Base-by-base conservation (phyloP, 2,329 filamentous ascomycete species). In the Drechslerella coelobrocha region DNA sequence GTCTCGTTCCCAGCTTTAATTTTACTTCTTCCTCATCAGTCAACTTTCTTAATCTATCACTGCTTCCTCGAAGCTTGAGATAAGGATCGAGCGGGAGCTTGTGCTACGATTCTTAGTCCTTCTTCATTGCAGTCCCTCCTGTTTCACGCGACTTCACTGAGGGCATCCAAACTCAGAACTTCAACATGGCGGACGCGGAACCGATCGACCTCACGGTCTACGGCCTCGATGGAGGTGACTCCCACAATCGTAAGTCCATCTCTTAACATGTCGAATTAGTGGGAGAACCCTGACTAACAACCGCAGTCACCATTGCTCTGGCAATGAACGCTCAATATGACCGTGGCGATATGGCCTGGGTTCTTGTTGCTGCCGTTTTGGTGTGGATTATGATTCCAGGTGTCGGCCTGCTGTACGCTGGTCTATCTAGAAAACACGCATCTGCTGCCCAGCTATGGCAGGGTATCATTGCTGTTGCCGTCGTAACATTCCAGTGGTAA, bases 321-420 rank as follows among this genome's bases (percentile, higher is more conserved):
- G 68, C 59, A 39, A 72, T 72, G 68, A 72, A 72, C 27, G 61
- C 19, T n/a, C 68, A 72, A 54, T 72, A 72, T 23, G 41, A 72
- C 34, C 53, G 68, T 21, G 92, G 91, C 76, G 87, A 96, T 80
- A 86, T 96, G 76, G 86, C 89, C 62, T 96, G 90, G 88, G 85
- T 96, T 77, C 82, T 92, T 76, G 86, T 86, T 57, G 86, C 86
- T 39, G 68, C 68, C 9, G 72, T 71, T 21, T 54, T 88, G 59
- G 86, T 88, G 59, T 88, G 84, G 83, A 78, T 88, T 54, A 89
- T 89, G 76, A 86, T 88, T 62, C 86, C 86, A 0, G 86, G 86
- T 19, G 86, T 89, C 73, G 86, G 86, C 51, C 81, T 89, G 6
- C 79, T 89, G 0, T 88, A 89, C 78, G 84, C 85, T 62, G 86